Base-by-base conservation (phyloP, 345 rosid genomes). In the Populus ilicifolia region DNA sequence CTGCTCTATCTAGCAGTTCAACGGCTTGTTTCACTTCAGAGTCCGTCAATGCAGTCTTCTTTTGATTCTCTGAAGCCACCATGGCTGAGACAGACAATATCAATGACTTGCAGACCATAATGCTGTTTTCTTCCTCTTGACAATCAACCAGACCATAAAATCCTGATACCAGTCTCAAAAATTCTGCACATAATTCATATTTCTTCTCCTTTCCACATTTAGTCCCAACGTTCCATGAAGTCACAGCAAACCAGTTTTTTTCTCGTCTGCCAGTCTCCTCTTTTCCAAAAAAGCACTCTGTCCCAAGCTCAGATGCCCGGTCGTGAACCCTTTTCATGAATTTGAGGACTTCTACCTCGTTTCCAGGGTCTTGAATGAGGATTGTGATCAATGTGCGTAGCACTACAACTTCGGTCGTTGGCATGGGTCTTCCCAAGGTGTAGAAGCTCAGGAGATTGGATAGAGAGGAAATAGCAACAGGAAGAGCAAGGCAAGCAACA, bases 161-260 rank as follows among this genome's bases (percentile, higher is more conserved):
- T 52, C 89, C 91, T 29, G 94, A 83, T 72, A 92, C 92, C 80
- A 93, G 67, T 80, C 84, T 87, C 17, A 89, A 70, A 74, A 92
- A 92, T 70, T 89, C 96, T 70, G 88, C 84, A 81, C 94, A 91
- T 72, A 83, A 61, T 80, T 87, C 92, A 79, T 83, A 92, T 29
- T 89, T 87, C 85, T 89, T 90, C 69, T 84, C 86, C 78, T 89
- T 92, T 61, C 99, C 97, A 83, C 92, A 88, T 63, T 77, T 88
- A 67, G 92, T 83, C 77, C 98, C 99, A 67, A 82, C 75, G 84
- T 96, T 96, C 98, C 97, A 96, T 14, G 89, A 89, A 81, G 90
- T 90, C 48, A 84, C 88, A 9, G 93, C 92, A 90, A 96, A 93
- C 99, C 98, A 96, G 63, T 88, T 89, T 72, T 74, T 77, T 83